Evolutionary conservation across 192 early-diverging fungal species (phyloP), one percentile per base, ranked within the genome.

Genomic region (Coemansia sp.): DNA sequence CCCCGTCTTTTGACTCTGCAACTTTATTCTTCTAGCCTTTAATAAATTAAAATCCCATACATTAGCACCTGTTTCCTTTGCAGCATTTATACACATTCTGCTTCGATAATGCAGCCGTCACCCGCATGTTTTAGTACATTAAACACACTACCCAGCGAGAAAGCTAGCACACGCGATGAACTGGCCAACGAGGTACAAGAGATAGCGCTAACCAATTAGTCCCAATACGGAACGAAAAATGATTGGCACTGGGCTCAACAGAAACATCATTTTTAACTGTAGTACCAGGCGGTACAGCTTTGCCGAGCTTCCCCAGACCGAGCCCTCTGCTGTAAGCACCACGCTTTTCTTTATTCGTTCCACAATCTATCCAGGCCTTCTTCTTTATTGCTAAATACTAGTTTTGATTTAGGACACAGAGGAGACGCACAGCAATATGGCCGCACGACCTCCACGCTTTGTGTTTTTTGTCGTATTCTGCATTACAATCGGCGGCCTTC

Each of bases 401-500:
- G 27, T 54, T 23, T 55, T 49, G 26, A 19, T 20, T 32, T 29
- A 55, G 18, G 26, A 24, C 54, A 18, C 14, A 38, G 47, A 50
- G 23, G 50, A 48, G 27, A 9, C 39, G 1, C 7, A 8, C 54
- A 35, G 4, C 10, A 29, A 56, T 13, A 68, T 65, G 65, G 26
- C 69, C 13, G 68, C 66, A 27, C 22, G 38, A 18, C 76, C 76
- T 13, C 76, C 76, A 22, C 60, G 61, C 20, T 79, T 79, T 57
- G 76, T 79, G 27, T 73, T 73, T 19, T 79, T 79, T 49, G 71
- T 79, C 7, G 76, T 79, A 35, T 79, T 79, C 37, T 79, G 76
- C 76, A 79, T 79, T 52, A 70, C 78, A 6, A 69, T 85, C 49
- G 82, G 83, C 27, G 82, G 82, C 7, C 65, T 85, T n/a, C 65